A percentile compares a stretch with the other conserved stretches of the same genome.
Conservation (phyloP, 2,329 filamentous ascomycete species). For the Botryotinia calthae region DNA sequence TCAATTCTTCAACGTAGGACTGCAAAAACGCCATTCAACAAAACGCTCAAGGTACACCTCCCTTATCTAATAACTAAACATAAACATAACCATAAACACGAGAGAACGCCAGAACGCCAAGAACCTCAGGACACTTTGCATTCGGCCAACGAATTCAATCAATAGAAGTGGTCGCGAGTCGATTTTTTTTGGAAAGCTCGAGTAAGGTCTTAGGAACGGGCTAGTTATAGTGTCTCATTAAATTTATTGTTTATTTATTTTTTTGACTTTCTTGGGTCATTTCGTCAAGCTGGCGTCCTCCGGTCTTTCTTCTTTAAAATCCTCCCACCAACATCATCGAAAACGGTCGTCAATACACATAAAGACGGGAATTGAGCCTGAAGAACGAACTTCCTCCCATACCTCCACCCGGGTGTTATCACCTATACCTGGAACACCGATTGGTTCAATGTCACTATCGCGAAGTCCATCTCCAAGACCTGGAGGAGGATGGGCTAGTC, state of each 20-base stretch:
- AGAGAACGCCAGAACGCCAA: slow-evolving; percentile 19
- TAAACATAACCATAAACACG: too few relatives aligned
- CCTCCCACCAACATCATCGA: slow-evolving; percentile 19
- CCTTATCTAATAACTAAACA: slow-evolving; percentile 9
- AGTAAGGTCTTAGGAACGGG: neutral
- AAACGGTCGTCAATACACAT: slow-evolving; percentile 23
- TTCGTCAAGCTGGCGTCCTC: slow-evolving; percentile 22
- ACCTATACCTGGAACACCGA: slow-evolving; percentile 49
- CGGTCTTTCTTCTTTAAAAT: slow-evolving; percentile 15
- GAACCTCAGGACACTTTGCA: slow-evolving; percentile 20
- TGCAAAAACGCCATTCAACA: neutral
- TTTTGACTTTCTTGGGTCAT: neutral
- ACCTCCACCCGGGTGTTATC: slow-evolving; percentile 27
- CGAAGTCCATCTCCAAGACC: slow-evolving; percentile 82
- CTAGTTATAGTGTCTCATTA: neutral
- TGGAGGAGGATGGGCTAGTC: slow-evolving; percentile 86
- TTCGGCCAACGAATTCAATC: slow-evolving; percentile 1
- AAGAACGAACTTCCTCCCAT: slow-evolving; percentile 23
- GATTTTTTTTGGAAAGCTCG: neutral
- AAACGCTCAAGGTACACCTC: slow-evolving; percentile 3
- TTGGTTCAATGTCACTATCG: slow-evolving; percentile 73
- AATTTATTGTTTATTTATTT: neutral
- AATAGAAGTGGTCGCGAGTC: neutral
- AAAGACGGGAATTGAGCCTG: slow-evolving; percentile 17
- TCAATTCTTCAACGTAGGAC: neutral